Base-by-base conservation (phyloP, 495 filamentous ascomycete species). In the Penicilliopsis zonata region DNA sequence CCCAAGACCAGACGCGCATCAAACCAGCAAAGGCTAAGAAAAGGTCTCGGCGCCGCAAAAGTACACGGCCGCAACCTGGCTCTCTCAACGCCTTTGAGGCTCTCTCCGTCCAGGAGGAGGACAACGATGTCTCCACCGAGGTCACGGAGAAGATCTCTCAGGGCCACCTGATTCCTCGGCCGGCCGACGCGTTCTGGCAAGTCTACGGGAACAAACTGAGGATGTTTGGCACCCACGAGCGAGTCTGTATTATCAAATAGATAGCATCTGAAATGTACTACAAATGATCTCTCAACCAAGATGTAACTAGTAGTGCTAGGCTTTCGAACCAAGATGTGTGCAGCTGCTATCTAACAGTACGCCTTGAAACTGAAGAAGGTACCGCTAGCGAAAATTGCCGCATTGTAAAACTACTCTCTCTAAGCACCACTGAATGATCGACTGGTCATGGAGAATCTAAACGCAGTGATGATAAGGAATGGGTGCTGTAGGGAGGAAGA, bases 321-420 rank as follows among this genome's bases (percentile, higher is more conserved):
- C n/a, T n/a, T n/a, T n/a, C n/a, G n/a, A n/a, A n/a, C 24, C 19
- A 46, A 38, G 17, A 61, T 79, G 69, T 78, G 44, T 27, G 69
- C 72, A 67, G 63, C 57, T 58, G 63, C 74, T 78, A 79, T 79
- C 74, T 79, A 79, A 76, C 74, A 53, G 71, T 72, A 74, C 63
- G 51, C 74, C 70, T 72, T 75, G 56, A 44, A 38, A 28, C 37
- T 45, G 35, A 25, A 50, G 70, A 74, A 76, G 72, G 71, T 72
- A 76, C 72, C 63, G 75, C 70, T 80, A 80, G 75, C 75, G 75
- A 79, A 80, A 75, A 72, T 66, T 42, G 63, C 67, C 68, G 65
- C 67, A 44, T 42, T 34, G 15, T 32, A 30, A 23, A 42, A 49
- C 31, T 38, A 38, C 50, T 68, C 52, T 41, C 36, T 78, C 66